These are phyloP conservation scores for Rhizoclosmatium globosum DNA, from an alignment of 192 early-diverging fungal species.

Conservation along the genomic window DNA sequence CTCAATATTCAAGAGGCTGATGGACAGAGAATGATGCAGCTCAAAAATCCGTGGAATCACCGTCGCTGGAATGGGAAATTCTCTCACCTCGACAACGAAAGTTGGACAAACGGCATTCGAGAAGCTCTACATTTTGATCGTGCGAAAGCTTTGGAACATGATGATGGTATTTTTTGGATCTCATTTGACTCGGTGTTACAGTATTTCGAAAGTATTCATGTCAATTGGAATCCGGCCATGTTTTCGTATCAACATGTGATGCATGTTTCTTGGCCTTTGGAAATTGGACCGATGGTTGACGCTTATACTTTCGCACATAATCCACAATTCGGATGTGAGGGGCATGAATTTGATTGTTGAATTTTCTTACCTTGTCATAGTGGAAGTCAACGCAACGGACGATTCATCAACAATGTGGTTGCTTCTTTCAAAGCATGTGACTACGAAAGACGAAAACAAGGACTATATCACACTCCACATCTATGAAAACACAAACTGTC, in stretches of 20 bases:
- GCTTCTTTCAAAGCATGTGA: constrained; percentile 85
- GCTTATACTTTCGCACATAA: constrained; percentile 74
- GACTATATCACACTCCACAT: constrained; percentile 92
- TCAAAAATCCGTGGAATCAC: constrained; percentile 93
- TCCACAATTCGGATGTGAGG: constrained; percentile 67
- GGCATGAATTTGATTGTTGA: background rate
- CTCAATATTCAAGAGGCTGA: constrained; percentile 66
- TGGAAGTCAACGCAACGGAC: constrained; percentile 66
- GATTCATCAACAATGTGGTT: constrained; percentile 73
- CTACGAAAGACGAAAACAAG: constrained; percentile 77
- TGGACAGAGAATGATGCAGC: constrained; percentile 73
- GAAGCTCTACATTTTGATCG: constrained; percentile 77
- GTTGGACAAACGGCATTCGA: constrained; percentile 79
- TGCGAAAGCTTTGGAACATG: constrained; percentile 64
- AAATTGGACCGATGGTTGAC: constrained; percentile 43
- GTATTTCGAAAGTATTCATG: constrained; percentile 86
- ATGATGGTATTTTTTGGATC: constrained; percentile 93
- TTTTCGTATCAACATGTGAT: constrained; percentile 72
- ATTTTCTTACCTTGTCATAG: constrained; percentile 26
- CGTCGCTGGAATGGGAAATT: constrained; percentile 81
- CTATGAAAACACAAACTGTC: constrained; percentile 73
- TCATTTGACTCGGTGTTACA: constrained; percentile 81
- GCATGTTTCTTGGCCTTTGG: constrained; percentile 64
- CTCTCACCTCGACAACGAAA: constrained; percentile 37
- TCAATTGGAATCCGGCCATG: constrained; percentile 87